A percentile compares a stretch with the other conserved stretches of the same genome.
These are phyloP conservation scores for Monilinia polystroma DNA, from an alignment of 2,329 filamentous ascomycete species.

Conservation along the genomic window DNA sequence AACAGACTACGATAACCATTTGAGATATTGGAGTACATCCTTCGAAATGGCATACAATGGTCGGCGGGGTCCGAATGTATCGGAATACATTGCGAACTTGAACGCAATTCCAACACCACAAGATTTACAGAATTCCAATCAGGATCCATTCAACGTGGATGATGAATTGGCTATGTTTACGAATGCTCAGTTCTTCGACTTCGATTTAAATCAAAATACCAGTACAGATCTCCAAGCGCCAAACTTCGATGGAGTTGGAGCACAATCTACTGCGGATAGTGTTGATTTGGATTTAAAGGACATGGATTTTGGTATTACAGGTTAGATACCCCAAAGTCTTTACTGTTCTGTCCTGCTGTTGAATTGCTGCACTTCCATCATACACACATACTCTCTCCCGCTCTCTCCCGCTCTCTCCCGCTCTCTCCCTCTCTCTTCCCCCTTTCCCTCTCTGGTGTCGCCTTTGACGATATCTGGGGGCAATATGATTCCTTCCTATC, in stretches of 20 bases:
- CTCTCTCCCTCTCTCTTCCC: no score
- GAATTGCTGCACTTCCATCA: background rate
- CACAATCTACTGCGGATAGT: conserved; percentile 20
- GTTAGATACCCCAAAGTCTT: conserved; percentile 17
- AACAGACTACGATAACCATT: background rate
- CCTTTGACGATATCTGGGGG: background rate
- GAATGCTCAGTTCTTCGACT: conserved; percentile 79
- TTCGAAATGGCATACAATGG: conserved; percentile 72
- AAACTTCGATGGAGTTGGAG: conserved; percentile 27
- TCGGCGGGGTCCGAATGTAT: conserved; percentile 81
- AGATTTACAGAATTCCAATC: conserved; percentile 53
- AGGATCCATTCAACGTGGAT: conserved; percentile 60
- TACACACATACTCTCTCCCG: no score
- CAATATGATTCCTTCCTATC: background rate
- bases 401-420: background rate
- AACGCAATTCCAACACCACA: conserved; percentile 68
- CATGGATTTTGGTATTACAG: conserved; percentile 27
- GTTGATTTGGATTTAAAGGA: conserved; percentile 29
- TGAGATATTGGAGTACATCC: background rate
- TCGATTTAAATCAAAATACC: conserved; percentile 63
- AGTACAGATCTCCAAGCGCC: conserved; percentile 53
- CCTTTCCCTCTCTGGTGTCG: no score
- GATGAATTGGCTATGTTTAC: conserved; percentile 77
- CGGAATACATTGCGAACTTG: conserved; percentile 82
- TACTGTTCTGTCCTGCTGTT: conserved; percentile 6